Base-by-base conservation (phyloP, 2,329 filamentous ascomycete genomes). In the Fusarium sp. region DNA sequence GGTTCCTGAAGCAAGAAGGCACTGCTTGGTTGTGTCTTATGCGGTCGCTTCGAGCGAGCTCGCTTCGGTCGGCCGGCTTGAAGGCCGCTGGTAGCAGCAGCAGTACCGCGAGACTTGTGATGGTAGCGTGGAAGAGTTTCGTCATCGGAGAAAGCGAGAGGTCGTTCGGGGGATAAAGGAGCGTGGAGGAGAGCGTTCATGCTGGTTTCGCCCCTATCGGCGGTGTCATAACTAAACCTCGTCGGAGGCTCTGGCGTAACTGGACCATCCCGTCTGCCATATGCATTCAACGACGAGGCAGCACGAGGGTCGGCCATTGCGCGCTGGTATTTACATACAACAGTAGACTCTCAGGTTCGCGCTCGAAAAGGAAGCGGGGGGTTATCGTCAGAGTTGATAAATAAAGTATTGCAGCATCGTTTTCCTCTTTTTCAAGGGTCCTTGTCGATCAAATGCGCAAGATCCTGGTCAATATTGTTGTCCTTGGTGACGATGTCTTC, bases 1-100 rank as follows among this genome's bases (percentile, higher is more conserved):
- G 80, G 74, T 66, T 85, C 84, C 29, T 82, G 78, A 16, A 88
- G 79, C 52, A 88, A 79, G 70, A 88, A 88, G 10, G 82, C 84
- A 46, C 85, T 84, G 66, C 79, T 82, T 8, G 84, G 79, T 18
- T 84, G 81, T 29, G 80, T 77, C 71, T 82, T 86, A 54, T 83
- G 78, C 41, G 71, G 77, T 61, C 77, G 72, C 43, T 75, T 73
- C 21, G 71, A 57, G 46, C 60, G 68, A 23, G 65, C 48, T 61
- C 77, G 75, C 35, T 74, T 75, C 24, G 71, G 68, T 28, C 69
- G 71, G 31, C 60, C 69, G 8, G 69, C 69, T 52, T 72, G 67
- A 57, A 63, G 66, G 48, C 53, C 66, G 29, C 64, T 69, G 24
- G 54, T 39, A 46, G 50, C 47, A 41, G 65, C 65, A 39, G 47